Conservation (phyloP, 192 early-diverging fungal genomes). For the Backusella circina region DNA sequence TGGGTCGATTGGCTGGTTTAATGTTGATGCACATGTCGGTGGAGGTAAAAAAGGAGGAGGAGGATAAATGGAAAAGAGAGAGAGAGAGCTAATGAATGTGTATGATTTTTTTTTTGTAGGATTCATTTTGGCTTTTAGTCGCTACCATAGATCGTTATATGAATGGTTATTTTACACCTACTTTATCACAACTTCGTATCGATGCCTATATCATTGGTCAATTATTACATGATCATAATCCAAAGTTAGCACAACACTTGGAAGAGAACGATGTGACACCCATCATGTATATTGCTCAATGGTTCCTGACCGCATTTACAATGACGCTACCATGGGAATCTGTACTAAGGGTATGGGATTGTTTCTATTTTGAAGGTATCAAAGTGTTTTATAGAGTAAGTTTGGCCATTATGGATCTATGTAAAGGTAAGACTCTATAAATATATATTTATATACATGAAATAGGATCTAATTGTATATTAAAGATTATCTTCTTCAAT, state of each 20-base stretch:
- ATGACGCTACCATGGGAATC: conserved; percentile 84
- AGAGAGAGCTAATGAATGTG: neutral
- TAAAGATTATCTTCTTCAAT: conserved; percentile 57
- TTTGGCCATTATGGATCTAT: conserved; percentile 63
- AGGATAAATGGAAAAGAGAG: neutral
- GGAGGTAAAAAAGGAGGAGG: conserved; percentile 59
- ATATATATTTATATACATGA: neutral
- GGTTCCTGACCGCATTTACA: conserved; percentile 93
- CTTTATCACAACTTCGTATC: conserved; percentile 68
- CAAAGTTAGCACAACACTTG: conserved; percentile 68
- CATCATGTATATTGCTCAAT: conserved; percentile 89
- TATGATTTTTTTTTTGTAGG: conserved; percentile 37
- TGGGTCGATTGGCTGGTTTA: conserved; percentile 89
- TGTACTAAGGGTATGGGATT: conserved; percentile 90
- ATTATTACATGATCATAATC: conserved; percentile 64
- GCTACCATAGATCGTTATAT: conserved; percentile 71
- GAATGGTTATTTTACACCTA: conserved; percentile 75
- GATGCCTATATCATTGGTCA: conserved; percentile 83
- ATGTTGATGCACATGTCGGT: conserved; percentile 84
- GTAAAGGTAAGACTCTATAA: conserved; percentile 33
- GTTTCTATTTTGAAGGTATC: conserved; percentile 80
- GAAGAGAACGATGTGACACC: conserved; percentile 72
- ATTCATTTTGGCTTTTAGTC: conserved; percentile 86
- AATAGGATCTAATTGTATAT: too few relatives aligned
- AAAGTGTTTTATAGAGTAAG: conserved; percentile 84